Evolutionary conservation across 306 rosid species (phyloP), one percentile per base, ranked within the genome.

Genomic region (Rosa persica): DNA sequence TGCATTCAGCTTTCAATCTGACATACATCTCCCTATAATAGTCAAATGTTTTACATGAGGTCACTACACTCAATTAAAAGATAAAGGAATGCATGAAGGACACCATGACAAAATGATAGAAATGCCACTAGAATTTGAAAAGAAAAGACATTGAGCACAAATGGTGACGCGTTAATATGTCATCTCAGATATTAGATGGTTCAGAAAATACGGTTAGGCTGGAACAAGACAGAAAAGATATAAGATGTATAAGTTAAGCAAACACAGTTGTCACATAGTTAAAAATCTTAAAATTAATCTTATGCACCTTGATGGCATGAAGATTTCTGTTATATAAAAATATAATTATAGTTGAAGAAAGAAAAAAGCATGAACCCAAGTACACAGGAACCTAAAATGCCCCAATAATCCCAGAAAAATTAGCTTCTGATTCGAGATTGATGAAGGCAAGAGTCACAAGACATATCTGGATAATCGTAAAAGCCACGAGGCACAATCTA

Each of bases 1-100:
- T 93, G 79, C 98, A 94, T 85, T 94, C 92, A 76, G 89, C 89
- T 86, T 92, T 94, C 97, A 88, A 89, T 81, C 73, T 76, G 57
- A 34, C 70, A 85, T 94, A 94, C 79, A 85, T 90, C 83, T 92
- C 91, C 97, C 97, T 94, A 83, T 42, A 72, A 74, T 82, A 57
- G 66, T 44, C 69, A 73, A 30, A 85, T 69, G 67, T 78, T 78
- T 62, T n/a, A 70, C 78, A 57, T 30, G 34, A 61, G 12, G 67
- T 79, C 80, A 73, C 27, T 11, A 60, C 49, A 52, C 52, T 72
- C 60, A 76, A 79, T 77, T 36, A 65, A 57, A 66, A 40, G 44
- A 58, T 23, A 61, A 51, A 66, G 19, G 52, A 13, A 60, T 46
- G 51, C 39, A 76, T 80, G 78, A 67, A 65, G 69, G 58, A 66